Percentiles rank a stretch among this genome's conserved stretches.
Conservation (phyloP, 1,139 yeast species). For the Fermentozyma sake region DNA sequence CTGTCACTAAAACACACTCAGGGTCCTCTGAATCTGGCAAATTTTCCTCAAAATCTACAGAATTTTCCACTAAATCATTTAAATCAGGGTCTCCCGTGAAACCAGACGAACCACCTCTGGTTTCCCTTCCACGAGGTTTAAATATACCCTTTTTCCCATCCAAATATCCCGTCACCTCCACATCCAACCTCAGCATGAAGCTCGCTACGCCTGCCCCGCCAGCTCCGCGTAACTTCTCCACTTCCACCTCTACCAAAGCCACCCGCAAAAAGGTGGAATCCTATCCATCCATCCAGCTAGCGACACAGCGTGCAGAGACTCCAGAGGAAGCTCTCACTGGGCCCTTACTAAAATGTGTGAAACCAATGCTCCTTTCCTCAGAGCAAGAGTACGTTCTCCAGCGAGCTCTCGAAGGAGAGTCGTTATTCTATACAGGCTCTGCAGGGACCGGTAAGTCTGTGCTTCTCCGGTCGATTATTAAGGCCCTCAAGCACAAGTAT, state of each 20-base stretch:
- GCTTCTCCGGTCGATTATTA: slow-evolving; percentile 64
- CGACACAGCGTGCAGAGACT: slow-evolving; percentile 14
- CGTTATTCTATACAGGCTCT: slow-evolving; percentile 85
- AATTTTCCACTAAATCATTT: too few species aligned
- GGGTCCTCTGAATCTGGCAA: too few species aligned
- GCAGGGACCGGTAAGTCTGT: slow-evolving; percentile 97
- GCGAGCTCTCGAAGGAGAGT: slow-evolving; percentile 40
- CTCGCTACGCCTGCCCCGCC: too few species aligned
- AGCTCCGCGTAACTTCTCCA: slow-evolving; percentile 1
- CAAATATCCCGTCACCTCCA: too few species aligned
- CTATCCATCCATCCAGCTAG: slow-evolving; percentile 18
- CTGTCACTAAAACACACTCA: too few species aligned
- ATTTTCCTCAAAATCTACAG: too few species aligned
- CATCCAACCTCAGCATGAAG: too few species aligned
- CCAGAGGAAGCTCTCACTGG: not conserved
- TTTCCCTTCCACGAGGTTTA: too few species aligned
- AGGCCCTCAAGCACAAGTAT: slow-evolving; percentile 46
- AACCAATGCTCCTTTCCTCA: slow-evolving; percentile 33
- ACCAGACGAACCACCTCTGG: too few species aligned
- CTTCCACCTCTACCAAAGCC: slow-evolving; percentile 7
- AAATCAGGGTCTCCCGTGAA: too few species aligned
- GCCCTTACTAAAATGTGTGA: slow-evolving; percentile 20
- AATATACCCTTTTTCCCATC: too few species aligned
- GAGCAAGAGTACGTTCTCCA: slow-evolving; percentile 40
- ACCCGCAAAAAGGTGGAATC: slow-evolving; percentile 4